phyloP scores from a whole-genome alignment of 371 early-diverging fungal genomes.

The Dinochytrium kinnereticum region DNA sequence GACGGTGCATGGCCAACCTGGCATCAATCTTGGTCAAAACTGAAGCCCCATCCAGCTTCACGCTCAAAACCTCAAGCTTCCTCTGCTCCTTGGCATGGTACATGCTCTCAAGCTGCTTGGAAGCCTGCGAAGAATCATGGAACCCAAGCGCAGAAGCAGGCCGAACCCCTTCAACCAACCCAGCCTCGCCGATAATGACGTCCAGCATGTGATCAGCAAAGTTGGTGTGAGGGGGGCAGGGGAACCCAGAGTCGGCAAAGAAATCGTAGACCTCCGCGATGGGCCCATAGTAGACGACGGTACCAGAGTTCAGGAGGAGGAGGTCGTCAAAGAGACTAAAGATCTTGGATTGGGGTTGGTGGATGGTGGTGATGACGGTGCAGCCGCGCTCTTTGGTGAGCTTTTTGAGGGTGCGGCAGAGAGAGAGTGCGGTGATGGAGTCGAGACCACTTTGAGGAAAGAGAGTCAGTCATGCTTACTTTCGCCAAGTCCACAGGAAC shows the following conservation, averaged over 20 bases:
- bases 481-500: neutral
- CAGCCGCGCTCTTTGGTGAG: constrained; percentile 61
- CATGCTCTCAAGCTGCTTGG: constrained; percentile 10
- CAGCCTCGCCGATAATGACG: constrained; percentile 45
- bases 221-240: constrained; percentile 65
- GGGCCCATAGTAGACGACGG: constrained; percentile 53
- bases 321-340: constrained; percentile 67
- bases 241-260: constrained; percentile 54
- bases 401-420: constrained; percentile 58
- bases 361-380: constrained; percentile 83
- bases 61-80: neutral
- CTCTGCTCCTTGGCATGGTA: constrained; percentile 3
- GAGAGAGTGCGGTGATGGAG: constrained; percentile 68
- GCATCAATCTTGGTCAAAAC: neutral
- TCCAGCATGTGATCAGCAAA: constrained; percentile 56
- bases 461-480: neutral
- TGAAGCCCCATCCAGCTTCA: neutral
- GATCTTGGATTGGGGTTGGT: constrained; percentile 81
- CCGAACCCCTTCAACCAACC: constrained; percentile 66
- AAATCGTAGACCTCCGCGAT: constrained; percentile 27
- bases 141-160: constrained; percentile 16
- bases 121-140: constrained; percentile 21
- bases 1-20: neutral
- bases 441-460: constrained; percentile 69
- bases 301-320: constrained; percentile 63